phyloP scores from a whole-genome alignment of 176 grass and related monocot species.

The Eleusine coracana region DNA sequence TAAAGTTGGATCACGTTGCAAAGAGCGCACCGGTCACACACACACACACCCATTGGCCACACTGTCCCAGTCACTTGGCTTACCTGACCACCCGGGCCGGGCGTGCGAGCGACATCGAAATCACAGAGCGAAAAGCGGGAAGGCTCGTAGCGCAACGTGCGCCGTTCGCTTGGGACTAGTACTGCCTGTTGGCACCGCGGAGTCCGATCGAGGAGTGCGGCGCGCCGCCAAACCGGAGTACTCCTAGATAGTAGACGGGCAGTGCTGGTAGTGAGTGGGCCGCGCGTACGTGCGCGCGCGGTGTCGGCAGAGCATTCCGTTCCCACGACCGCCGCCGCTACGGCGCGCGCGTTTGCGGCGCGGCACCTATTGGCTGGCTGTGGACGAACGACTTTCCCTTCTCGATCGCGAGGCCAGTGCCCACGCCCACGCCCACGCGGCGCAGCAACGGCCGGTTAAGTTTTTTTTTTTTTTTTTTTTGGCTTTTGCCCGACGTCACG shows the following conservation, averaged over 20 bases:
- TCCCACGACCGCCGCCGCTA: neutral
- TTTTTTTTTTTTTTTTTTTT: neutral
- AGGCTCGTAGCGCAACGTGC: neutral
- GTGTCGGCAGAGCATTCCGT: slow-evolving; percentile 37
- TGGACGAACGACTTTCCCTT: too few relatives aligned
- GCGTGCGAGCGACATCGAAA: slow-evolving; percentile 11
- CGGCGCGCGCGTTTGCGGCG: slow-evolving; percentile 40
- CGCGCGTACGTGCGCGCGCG: neutral
- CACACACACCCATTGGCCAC: neutral
- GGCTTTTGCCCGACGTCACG: neutral
- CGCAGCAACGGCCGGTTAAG: neutral
- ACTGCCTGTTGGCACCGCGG: neutral
- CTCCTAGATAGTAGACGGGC: too few relatives aligned
- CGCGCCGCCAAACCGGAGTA: neutral
- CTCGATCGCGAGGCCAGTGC: too few relatives aligned
- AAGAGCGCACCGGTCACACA: neutral
- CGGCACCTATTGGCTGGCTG: slow-evolving; percentile 14
- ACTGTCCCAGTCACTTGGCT: neutral
- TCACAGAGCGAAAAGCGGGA: neutral
- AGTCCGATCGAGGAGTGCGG: too few relatives aligned
- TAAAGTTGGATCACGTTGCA: neutral
- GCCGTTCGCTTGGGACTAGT: neutral
- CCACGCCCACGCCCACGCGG: neutral
- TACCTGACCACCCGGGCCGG: neutral
- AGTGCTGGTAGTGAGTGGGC: neutral